Evolutionary conservation across 148 eudicot genomes (phyloP), one percentile per base, ranked within the genome.

Genomic region (Amaranthus palmeri): DNA sequence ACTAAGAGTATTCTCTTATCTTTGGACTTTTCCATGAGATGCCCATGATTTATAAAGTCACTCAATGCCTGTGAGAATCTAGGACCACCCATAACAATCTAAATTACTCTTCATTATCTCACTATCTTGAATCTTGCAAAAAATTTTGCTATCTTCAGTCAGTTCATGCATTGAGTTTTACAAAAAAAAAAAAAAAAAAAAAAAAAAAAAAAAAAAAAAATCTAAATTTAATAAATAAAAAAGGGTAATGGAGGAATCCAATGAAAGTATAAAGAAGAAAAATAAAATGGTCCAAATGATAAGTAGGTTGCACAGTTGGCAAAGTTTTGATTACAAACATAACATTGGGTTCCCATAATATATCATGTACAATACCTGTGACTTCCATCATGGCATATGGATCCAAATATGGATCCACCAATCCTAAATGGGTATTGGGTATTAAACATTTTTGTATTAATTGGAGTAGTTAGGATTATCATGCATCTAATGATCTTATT

Each of bases 121-220:
- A 67, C 45, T 42, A 5, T 77, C 76, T 77, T 77, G 76, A 77
- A 63, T 61, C 53, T 15, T 44, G 65, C 74, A 65, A 76, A 56
- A 69, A 65, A 36, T 66, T 6, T 42, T 67, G 60, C 71, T 69
- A 74, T 74, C 77, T 67, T 72, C 49, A 67, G 45, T 60, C 17
- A 67, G 40, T 74, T 68, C 60, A 58, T 74, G 78, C 60, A 61
- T 62, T 75, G 58, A 68, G 44, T 68, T 49, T 10, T 57, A 47
- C 66, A 48, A 55, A 17, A 63, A 46, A 46, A 13, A 48, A 59
- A 18, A 6, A 47, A 25, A 11, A 10, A 48, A 59, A 18, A 6
- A 47, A 25, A 11, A 10, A 62, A 5, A 3, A 5, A 4, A 6
- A 13, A 43, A 11, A 50, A 73, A 25, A 0, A 1, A 25, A 1